Percentiles rank a stretch among this genome's conserved stretches.
phyloP scores from a whole-genome alignment of 1,284 basidiomycete species.

The Wolfiporia cocos region DNA sequence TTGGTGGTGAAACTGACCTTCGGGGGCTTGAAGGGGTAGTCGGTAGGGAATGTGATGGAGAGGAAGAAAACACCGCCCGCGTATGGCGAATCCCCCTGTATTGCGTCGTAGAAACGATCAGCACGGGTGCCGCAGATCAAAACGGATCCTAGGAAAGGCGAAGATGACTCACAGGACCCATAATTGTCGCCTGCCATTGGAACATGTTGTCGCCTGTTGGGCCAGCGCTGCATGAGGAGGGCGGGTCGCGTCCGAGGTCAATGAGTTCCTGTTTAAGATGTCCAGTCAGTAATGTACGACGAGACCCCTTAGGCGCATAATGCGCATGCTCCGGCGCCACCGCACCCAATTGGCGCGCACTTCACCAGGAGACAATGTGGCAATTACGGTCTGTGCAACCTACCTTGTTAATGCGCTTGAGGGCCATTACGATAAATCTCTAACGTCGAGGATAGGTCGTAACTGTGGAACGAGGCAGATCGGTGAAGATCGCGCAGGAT shows the following conservation, averaged over 20 bases:
- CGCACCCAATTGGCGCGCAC: constrained; percentile 9
- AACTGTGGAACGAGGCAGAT: constrained; percentile 15
- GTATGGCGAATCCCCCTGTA: constrained; percentile 89
- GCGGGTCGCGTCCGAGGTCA: constrained; percentile 96
- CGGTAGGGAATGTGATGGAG: constrained; percentile 87
- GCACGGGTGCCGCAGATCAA: too few species aligned
- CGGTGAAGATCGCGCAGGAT: constrained; percentile 23
- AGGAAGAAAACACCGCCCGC: constrained; percentile 97
- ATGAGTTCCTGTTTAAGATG: constrained; percentile 79
- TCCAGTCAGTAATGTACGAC: constrained; percentile 3
- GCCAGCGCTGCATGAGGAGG: constrained; percentile 95
- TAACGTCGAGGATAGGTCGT: constrained; percentile 23
- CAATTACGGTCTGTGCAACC: too few species aligned
- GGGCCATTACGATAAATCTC: constrained; percentile 61
- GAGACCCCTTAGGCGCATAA: constrained; percentile 13
- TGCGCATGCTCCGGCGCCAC: constrained; percentile 6
- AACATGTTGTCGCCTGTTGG: constrained; percentile 96
- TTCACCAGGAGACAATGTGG: constrained; percentile 2
- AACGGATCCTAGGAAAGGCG: too few species aligned
- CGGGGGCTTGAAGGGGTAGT: constrained; percentile 99
- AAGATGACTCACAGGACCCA: constrained; percentile 78
- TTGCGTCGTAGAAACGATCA: too few species aligned
- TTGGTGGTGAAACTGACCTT: constrained; percentile 99
- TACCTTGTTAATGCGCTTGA: constrained; percentile 99
- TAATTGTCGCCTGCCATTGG: constrained; percentile 97